Evolutionary conservation across 1,284 basidiomycete genomes (phyloP), one percentile per base, ranked within the genome.

Genomic region (Fomitopsis pinicola): DNA sequence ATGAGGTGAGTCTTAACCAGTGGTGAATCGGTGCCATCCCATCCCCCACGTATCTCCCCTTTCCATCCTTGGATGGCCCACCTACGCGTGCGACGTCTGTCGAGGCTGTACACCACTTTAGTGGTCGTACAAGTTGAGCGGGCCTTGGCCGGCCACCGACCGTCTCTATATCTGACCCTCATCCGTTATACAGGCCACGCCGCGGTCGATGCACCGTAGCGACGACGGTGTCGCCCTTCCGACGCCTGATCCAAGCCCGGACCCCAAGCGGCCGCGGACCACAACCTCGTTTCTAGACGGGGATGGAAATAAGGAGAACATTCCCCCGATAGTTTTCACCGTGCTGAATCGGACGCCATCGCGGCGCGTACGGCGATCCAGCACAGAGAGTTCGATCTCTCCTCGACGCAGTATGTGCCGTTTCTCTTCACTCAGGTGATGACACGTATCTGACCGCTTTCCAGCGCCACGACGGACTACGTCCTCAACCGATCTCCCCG

Each of bases 241-340:
- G 60, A 86, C 86, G 0, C 86, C 87, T 8, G 85, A 88, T 61
- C 72, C 77, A 22, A 86, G 83, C 5, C 88, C 88, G n/a, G 82
- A 80, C 67, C 75, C 81, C 40, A 91, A 91, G 74, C 85, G 88
- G 57, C 73, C 79, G 44, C 80, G 82, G 55, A 83, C 80, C 19
- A 79, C 80, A 5, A 69, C 72, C 5, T 73, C 73, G 2, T 63
- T 73, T 22, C 60, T 79, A n/a, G 86, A 87, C 40, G 59, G 80
- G 42, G 82, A 84, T 55, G 77, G 78, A 33, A 91, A 91, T 73
- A 91, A 91, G 77, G 88, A 91, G 71, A 91, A 91, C 67, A 80
- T 89, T 22, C 85, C 88, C n/a, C 88, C 88, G 2, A 78, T 82
- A 64, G 73, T 72, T 52, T 66, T 70, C 44, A 77, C 80, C 52